Conservation (phyloP, 2,329 filamentous ascomycete genomes). For the Aspergillus texensis region DNA sequence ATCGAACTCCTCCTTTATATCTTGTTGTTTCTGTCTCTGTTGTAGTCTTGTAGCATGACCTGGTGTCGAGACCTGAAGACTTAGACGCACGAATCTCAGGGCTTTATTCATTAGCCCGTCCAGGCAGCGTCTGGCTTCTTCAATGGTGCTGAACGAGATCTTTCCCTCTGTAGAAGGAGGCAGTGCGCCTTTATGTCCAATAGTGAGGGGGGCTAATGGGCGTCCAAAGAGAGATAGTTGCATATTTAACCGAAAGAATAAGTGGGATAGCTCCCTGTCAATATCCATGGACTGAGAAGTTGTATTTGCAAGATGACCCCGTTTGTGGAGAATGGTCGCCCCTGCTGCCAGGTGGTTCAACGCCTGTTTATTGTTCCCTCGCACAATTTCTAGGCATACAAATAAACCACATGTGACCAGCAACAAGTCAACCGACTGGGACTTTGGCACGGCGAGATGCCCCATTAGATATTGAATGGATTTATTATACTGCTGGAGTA, state of each 20-base stretch:
- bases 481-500: neutral
- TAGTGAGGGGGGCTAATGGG: constrained; percentile 9
- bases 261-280: constrained; percentile 24
- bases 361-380: constrained; percentile 18
- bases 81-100: constrained; percentile 16
- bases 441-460: constrained; percentile 24
- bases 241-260: constrained; percentile 25
- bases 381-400: constrained; percentile 26
- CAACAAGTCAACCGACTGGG: constrained; percentile 13
- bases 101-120: constrained; percentile 18
- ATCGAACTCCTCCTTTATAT: constrained; percentile 2
- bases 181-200: neutral
- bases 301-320: neutral
- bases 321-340: constrained; percentile 21
- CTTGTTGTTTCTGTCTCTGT: constrained; percentile 6
- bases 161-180: neutral
- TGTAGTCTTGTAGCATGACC: neutral
- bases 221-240: constrained; percentile 25
- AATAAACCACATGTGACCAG: constrained; percentile 27
- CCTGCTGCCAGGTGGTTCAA: constrained; percentile 26
- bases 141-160: constrained; percentile 12
- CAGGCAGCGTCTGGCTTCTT: constrained; percentile 17
- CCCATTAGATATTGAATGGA: constrained; percentile 38
- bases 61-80: constrained; percentile 1
- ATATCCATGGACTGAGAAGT: constrained; percentile 2